Conservation (phyloP, 1,139 yeast species). For the Pneumocystis carinii region DNA sequence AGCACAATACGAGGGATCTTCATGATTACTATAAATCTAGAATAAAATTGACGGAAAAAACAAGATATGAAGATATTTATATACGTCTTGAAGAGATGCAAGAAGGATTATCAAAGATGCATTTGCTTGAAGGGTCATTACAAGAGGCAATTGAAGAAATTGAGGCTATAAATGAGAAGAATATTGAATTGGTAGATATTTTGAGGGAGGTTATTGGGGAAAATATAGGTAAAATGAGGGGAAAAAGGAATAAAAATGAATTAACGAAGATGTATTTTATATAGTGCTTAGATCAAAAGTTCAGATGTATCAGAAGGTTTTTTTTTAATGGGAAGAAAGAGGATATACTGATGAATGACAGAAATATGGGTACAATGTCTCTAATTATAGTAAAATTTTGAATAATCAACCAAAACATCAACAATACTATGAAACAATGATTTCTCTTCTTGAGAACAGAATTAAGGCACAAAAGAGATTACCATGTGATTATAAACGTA, state of each 20-base stretch:
- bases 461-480: neutral
- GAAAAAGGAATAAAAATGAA: neutral
- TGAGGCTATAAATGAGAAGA: neutral
- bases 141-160: neutral
- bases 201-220: neutral
- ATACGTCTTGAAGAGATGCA: neutral
- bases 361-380: neutral
- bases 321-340: neutral
- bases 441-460: neutral
- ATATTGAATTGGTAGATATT: neutral
- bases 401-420: neutral
- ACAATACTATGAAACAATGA: neutral
- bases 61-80: neutral
- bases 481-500: neutral
- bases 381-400: neutral
- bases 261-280: neutral
- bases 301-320: neutral
- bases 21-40: neutral
- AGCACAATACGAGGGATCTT: neutral
- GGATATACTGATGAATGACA: neutral
- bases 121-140: neutral
- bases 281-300: neutral
- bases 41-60: neutral
- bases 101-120: neutral
- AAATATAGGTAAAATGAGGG: neutral